phyloP scores from a whole-genome alignment of 2,329 filamentous ascomycete genomes.

The Passalora sequoiae region DNA sequence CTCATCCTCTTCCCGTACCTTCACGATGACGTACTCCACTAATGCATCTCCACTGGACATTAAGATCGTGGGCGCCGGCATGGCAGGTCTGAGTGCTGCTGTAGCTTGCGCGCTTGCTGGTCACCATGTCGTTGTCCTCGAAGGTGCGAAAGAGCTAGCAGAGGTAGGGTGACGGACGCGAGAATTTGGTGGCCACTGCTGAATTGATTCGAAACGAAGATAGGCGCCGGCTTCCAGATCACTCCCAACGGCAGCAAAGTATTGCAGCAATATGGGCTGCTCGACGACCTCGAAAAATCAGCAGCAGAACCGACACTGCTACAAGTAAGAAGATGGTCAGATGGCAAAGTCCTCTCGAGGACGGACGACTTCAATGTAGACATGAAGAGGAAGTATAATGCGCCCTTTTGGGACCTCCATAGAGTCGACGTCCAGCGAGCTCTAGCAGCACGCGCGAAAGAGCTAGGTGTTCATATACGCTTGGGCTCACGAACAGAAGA shows the following conservation, averaged over 20 bases:
- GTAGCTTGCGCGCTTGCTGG: constrained; percentile 32
- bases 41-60: constrained; percentile 24
- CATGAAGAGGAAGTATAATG: constrained; percentile 51
- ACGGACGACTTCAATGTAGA: constrained; percentile 51
- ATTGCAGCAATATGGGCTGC: constrained; percentile 49
- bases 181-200: not conserved
- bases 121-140: constrained; percentile 32
- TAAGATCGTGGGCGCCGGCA: constrained; percentile 33
- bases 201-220: constrained; percentile 28
- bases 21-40: constrained; percentile 10
- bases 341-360: constrained; percentile 44
- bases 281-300: constrained; percentile 37
- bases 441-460: constrained; percentile 47
- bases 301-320: constrained; percentile 46
- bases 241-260: constrained; percentile 39
- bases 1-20: not conserved
- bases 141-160: constrained; percentile 36
- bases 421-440: constrained; percentile 57
- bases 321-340: constrained; percentile 50
- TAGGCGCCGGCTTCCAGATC: constrained; percentile 52
- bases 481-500: constrained; percentile 46
- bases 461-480: constrained; percentile 50
- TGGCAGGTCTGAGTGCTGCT: constrained; percentile 32
- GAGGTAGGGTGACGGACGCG: constrained; percentile 35
- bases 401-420: constrained; percentile 58